Evolutionary conservation across 2,329 filamentous ascomycete genomes (phyloP), one percentile per base, ranked within the genome.

Genomic region (Thielaviopsis populi): DNA sequence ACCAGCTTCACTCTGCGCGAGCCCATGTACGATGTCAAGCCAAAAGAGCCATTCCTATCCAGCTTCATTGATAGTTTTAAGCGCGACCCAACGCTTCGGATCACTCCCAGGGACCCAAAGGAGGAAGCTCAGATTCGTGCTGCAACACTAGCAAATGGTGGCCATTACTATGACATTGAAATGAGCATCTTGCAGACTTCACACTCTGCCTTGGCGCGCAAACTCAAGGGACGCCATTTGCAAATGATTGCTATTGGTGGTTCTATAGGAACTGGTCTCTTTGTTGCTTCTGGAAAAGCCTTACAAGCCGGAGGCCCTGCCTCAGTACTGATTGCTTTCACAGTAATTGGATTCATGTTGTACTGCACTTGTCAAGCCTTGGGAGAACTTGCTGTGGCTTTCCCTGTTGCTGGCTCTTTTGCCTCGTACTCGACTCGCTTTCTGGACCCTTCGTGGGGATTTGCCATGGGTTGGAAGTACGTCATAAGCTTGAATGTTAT

Each of bases 161-260:
- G 74, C 1, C 78, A 81, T 65, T 80, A 80, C 70, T 84, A 79
- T 68, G 81, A 84, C 69, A 68, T 84, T 61, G 78, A 77, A 33
- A 74, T 75, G 69, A 83, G 82, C 59, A 80, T 89, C 71, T 75
- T 89, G 68, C 86, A 91, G 71, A 91, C 89, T 1, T 87, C 89
- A 3, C 80, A 85, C 68, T 86, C 88, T 56, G 84, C 87, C 7
- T 79, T 97, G 61, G 83, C 87, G 61, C 80, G 91, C 70, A 86
- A 84, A 72, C 75, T 95, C 69, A 94, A 95, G 75, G 84, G 85
- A 22, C 81, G 91, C 59, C 92, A 97, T 77, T 72, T 96, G 72
- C 91, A 96, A 77, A 96, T 96, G 92, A 96, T 96, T 78, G 92
- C 92, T 15, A 95, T 96, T 69, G 91, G 91, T 69, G 91, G 91